phyloP scores from a whole-genome alignment of 2,329 filamentous ascomycete genomes.

The Alternaria conjuncta region DNA sequence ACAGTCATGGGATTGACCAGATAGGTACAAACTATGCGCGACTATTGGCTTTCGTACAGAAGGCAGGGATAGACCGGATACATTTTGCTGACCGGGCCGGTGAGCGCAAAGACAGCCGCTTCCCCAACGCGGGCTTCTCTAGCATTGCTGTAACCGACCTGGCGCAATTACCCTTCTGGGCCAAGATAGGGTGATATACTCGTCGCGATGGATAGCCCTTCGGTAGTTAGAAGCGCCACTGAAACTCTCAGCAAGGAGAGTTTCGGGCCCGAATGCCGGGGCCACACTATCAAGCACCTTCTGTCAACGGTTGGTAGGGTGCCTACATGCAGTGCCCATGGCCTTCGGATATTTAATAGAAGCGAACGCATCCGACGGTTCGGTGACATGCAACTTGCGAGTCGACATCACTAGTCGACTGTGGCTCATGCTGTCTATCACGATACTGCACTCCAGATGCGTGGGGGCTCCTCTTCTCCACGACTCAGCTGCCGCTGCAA shows the following conservation, averaged over 20 bases:
- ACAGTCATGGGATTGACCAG: conserved; percentile 88
- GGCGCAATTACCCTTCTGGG: conserved; percentile 40
- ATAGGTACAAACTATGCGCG: conserved; percentile 82
- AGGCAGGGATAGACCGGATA: conserved; percentile 68
- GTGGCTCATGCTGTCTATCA: background rate
- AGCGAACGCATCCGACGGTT: conserved; percentile 4
- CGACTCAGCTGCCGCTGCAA: conserved; percentile 32
- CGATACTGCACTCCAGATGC: conserved; percentile 15
- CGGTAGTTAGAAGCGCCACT: conserved; percentile 10
- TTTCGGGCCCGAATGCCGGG: conserved; percentile 15
- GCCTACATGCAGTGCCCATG: conserved; percentile 22
- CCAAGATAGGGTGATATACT: conserved; percentile 19
- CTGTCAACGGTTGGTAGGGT: conserved; percentile 9
- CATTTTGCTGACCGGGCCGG: conserved; percentile 43
- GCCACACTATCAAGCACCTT: conserved; percentile 9
- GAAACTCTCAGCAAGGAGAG: conserved; percentile 6
- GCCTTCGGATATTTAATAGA: background rate
- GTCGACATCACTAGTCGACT: background rate
- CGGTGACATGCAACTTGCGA: background rate
- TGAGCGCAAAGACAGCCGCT: conserved; percentile 35
- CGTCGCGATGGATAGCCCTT: conserved; percentile 1
- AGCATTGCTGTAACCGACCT: conserved; percentile 40
- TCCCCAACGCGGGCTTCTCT: conserved; percentile 46
- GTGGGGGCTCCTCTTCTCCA: conserved; percentile 14
- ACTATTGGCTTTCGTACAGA: conserved; percentile 73